Percentiles rank a stretch among this genome's conserved stretches.
phyloP scores from a whole-genome alignment of 805 yeast species.

The Kodamaea jinghongensis region DNA sequence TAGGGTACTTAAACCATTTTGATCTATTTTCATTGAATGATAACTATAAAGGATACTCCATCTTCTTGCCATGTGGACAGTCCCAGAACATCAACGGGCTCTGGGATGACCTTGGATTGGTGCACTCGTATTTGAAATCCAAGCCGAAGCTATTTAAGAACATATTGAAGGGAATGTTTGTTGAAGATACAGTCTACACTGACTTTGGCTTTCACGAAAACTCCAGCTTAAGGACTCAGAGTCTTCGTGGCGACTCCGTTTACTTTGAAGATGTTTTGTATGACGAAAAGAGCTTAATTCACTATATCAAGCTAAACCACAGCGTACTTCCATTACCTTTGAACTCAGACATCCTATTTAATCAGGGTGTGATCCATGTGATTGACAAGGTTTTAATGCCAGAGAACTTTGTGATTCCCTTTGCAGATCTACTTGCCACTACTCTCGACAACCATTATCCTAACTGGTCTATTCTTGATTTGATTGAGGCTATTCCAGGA shows the following conservation, averaged over 20 bases:
- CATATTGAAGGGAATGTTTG: constrained; percentile 55
- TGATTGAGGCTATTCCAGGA: constrained; percentile 44
- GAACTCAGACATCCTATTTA: constrained; percentile 67
- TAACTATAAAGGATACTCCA: constrained; percentile 64
- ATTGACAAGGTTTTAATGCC: constrained; percentile 60
- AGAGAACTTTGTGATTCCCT: constrained; percentile 46
- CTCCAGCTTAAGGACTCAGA: constrained; percentile 14
- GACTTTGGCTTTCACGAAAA: constrained; percentile 44
- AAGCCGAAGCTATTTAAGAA: constrained; percentile 50
- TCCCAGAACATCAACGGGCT: constrained; percentile 16
- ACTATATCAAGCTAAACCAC: constrained; percentile 28
- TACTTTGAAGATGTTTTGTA: constrained; percentile 18
- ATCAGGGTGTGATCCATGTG: constrained; percentile 83
- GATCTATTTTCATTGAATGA: constrained; percentile 51
- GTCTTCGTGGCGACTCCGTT: constrained; percentile 29
- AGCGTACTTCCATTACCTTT: constrained; percentile 34
- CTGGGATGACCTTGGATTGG: constrained; percentile 69
- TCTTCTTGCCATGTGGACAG: constrained; percentile 69
- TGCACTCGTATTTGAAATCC: constrained; percentile 53
- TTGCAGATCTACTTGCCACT: constrained; percentile 54
- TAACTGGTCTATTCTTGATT: constrained; percentile 37
- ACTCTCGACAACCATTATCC: constrained; percentile 41
- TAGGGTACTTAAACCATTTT: constrained; percentile 53
- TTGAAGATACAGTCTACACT: constrained; percentile 66
- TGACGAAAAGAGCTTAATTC: constrained; percentile 19